Base-by-base conservation (phyloP, 306 rosid genomes). In the Echinosophora koreensis region DNA sequence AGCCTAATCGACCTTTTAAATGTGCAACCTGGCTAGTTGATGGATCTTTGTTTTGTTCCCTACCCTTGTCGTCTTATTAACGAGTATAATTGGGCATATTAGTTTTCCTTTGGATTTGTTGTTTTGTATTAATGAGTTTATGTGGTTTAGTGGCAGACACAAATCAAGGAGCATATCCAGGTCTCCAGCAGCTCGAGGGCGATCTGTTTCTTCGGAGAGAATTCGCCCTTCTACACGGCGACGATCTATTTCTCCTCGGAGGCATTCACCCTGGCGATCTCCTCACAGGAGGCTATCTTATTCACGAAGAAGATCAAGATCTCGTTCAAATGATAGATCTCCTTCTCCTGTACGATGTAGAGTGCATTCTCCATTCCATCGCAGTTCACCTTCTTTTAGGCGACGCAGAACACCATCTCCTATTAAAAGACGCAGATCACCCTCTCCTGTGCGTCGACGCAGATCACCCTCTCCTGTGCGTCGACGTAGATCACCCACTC, bases 391-490 rank as follows among this genome's bases (percentile, higher is more conserved):
- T 30, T 71, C 78, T 55, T 5, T 22, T 5, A 81, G 90, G 8
- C 91, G 86, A 10, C 89, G 81, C 2, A 84, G 92, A 11, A 71
- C 97, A 10, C 96, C 91, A 8, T 83, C 94, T 6, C 90, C 91
- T 6, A 1, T 50, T 1, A 72, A 81, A 3, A 73, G 78, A 9
- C 87, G 84, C 0, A 76, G 86, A n/a, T 84, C 91, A 0, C 85
- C 77, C n/a, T 87, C 88, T 62, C 90, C 88, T 65, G 1, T 85
- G 9, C 86, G 76, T 58, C 90, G 83, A n/a, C 90, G 81, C 0
- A 84, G 88, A 57, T 42, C 89, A 4, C 93, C 82, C 52, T 89
- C 97, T 9, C 96, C 96, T 52, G 49, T 50, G 2, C 87, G 59
- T 0, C 91, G 70, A 30, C 2, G 32, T 3, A 83, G 82, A 41